phyloP scores from a whole-genome alignment of 176 grass and related monocot species.

The Melocanna baccifera region DNA sequence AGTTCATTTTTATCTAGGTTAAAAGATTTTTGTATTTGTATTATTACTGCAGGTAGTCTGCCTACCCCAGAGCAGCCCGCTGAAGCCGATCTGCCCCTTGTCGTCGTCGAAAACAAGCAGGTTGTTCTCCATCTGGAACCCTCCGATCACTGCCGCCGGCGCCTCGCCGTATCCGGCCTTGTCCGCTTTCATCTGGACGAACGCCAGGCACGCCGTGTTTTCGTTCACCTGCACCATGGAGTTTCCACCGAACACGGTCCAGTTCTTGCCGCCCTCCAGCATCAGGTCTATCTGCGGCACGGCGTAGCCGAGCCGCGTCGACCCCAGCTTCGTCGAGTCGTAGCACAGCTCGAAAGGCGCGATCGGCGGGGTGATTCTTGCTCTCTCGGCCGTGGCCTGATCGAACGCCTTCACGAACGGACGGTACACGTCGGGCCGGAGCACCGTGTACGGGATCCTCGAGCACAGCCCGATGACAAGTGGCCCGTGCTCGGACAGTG shows the following conservation, averaged over 20 bases:
- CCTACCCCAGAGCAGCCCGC: slow-evolving; percentile 4
- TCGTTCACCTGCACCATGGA: slow-evolving; percentile 40
- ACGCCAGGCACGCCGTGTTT: slow-evolving; percentile 43
- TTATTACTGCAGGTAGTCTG: slow-evolving; percentile 40
- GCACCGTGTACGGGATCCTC: slow-evolving; percentile 30
- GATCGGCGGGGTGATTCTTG: not conserved
- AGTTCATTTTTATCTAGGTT: too few species aligned
- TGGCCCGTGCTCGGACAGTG: not conserved
- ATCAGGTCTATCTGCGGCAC: slow-evolving; percentile 43
- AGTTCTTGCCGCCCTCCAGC: slow-evolving; percentile 42
- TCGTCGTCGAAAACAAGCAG: slow-evolving; percentile 53
- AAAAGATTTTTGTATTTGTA: too few species aligned
- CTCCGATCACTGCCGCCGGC: slow-evolving; percentile 45
- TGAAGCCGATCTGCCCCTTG: slow-evolving; percentile 37
- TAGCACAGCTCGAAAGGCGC: slow-evolving; percentile 55
- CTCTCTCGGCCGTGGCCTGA: not conserved
- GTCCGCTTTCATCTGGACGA: slow-evolving; percentile 25
- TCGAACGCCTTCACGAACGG: slow-evolving; percentile 37
- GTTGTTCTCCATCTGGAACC: slow-evolving; percentile 70
- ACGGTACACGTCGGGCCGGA: slow-evolving; percentile 44
- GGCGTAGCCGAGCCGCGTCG: slow-evolving; percentile 40
- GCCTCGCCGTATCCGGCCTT: not conserved
- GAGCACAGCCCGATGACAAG: slow-evolving; percentile 28
- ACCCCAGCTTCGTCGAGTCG: slow-evolving; percentile 24
- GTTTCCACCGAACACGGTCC: slow-evolving; percentile 53